These are phyloP conservation scores for Penicillium sumatraense DNA, from an alignment of 2,329 filamentous ascomycete genomes.

Conservation along the genomic window DNA sequence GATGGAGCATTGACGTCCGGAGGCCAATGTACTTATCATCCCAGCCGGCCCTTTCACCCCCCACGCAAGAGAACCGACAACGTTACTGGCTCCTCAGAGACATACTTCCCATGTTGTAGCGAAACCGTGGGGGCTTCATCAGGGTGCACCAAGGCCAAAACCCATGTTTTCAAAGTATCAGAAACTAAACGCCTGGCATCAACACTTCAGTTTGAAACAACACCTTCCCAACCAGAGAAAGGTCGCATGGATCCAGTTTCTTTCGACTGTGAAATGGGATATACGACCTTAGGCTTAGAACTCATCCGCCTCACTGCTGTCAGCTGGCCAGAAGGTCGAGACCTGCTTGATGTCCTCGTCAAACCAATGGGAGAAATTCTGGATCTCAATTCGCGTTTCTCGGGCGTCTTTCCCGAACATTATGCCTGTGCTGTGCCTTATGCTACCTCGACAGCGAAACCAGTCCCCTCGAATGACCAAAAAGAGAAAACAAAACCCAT, in stretches of 20 bases:
- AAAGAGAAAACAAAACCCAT: constrained; percentile 50
- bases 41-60: constrained; percentile 69
- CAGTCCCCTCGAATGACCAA: constrained; percentile 22
- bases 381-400: constrained; percentile 91
- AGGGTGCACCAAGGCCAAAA: constrained; percentile 72
- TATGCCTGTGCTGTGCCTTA: constrained; percentile 70
- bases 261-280: constrained; percentile 98
- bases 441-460: constrained; percentile 31
- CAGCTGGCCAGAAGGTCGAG: constrained; percentile 78
- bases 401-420: constrained; percentile 80
- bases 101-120: constrained; percentile 78
- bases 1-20: constrained; percentile 77
- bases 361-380: constrained; percentile 80
- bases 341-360: constrained; percentile 82
- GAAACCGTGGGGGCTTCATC: constrained; percentile 71
- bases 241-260: constrained; percentile 60
- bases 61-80: constrained; percentile 58
- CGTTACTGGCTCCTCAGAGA: constrained; percentile 61
- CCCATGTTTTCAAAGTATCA: constrained; percentile 86
- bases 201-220: constrained; percentile 78
- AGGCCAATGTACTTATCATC: constrained; percentile 80
- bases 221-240: constrained; percentile 57
- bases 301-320: constrained; percentile 87
- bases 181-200: constrained; percentile 76
- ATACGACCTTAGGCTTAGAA: constrained; percentile 86